These are phyloP conservation scores for Marchantia polymorpha DNA, from an alignment of 225 moss, liverwort and hornwort species.

Conservation along the genomic window DNA sequence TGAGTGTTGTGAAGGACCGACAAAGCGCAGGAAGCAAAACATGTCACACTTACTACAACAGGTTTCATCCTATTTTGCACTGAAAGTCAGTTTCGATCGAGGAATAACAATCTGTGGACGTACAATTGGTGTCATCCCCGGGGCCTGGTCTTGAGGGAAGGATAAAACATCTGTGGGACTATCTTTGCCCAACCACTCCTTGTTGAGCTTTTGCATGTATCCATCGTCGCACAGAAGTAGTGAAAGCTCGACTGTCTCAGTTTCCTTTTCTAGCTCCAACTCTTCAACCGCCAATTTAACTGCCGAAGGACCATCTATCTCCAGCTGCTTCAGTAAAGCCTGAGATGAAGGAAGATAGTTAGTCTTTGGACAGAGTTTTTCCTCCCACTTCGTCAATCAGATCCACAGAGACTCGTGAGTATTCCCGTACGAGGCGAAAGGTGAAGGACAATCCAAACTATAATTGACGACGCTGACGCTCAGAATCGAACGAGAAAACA, in stretches of 20 bases:
- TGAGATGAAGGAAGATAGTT: constrained; percentile 10
- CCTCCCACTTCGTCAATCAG: neutral
- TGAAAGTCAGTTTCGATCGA: neutral
- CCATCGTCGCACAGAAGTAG: constrained; percentile 72
- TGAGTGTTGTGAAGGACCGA: neutral
- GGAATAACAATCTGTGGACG: constrained; percentile 7
- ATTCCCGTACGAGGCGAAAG: neutral
- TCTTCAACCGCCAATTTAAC: constrained; percentile 59
- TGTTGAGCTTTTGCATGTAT: constrained; percentile 70
- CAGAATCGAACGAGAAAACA: too few relatives aligned
- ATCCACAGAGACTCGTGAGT: neutral
- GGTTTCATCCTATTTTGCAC: neutral
- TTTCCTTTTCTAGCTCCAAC: constrained; percentile 52
- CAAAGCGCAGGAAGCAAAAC: neutral
- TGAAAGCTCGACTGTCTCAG: constrained; percentile 77
- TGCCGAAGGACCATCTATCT: constrained; percentile 69
- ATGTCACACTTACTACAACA: neutral
- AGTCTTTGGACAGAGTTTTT: neutral
- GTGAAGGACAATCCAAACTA: neutral
- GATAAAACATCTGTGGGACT: constrained; percentile 81
- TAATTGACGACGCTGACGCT: neutral
- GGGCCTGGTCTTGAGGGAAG: constrained; percentile 75
- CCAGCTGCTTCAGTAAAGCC: constrained; percentile 67
- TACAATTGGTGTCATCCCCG: constrained; percentile 59
- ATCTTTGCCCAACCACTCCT: constrained; percentile 72